Evolutionary conservation across 139 green algal species (phyloP).

Genomic region (Micractinium sp.): DNA sequence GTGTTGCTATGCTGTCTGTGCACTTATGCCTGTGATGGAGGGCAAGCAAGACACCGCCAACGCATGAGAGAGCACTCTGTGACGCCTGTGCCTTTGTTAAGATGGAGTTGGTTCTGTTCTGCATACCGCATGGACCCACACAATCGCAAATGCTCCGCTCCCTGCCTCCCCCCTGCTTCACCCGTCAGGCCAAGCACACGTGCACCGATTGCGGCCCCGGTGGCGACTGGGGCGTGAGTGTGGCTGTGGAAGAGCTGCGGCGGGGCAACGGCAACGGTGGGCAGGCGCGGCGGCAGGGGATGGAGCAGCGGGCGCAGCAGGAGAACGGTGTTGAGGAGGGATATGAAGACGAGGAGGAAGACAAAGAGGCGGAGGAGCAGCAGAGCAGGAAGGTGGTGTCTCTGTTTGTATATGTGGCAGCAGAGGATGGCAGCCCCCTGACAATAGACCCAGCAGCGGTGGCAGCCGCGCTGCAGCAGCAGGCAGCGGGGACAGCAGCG

Average conservation of each 20-base stretch:
- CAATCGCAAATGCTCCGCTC: not conserved
- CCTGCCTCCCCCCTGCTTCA: not conserved
- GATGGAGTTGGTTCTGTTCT: too few relatives aligned
- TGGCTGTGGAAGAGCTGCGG: conserved; percentile 15
- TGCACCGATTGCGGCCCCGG: conserved; percentile 42
- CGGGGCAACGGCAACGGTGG: not conserved
- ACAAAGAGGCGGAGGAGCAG: not conserved
- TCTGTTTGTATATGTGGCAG: conserved; percentile 65
- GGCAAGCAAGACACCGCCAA: not conserved
- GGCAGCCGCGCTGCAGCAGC: not conserved
- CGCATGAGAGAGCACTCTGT: not conserved
- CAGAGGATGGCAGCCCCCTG: conserved; percentile 40
- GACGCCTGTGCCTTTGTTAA: not conserved
- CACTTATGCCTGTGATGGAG: not conserved
- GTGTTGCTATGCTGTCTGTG: not conserved
- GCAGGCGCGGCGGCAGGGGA: not conserved
- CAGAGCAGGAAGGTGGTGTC: conserved; percentile 30
- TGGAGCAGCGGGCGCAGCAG: not conserved
- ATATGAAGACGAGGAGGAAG: not conserved
- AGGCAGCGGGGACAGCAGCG: not conserved
- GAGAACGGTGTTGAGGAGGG: not conserved
- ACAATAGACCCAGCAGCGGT: not conserved
- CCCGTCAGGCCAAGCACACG: conserved; percentile 25
- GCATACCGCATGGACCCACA: not conserved
- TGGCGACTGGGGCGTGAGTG: conserved; percentile 64